Base-by-base conservation (phyloP, 495 filamentous ascomycete genomes). In the Tuber calosporum region DNA sequence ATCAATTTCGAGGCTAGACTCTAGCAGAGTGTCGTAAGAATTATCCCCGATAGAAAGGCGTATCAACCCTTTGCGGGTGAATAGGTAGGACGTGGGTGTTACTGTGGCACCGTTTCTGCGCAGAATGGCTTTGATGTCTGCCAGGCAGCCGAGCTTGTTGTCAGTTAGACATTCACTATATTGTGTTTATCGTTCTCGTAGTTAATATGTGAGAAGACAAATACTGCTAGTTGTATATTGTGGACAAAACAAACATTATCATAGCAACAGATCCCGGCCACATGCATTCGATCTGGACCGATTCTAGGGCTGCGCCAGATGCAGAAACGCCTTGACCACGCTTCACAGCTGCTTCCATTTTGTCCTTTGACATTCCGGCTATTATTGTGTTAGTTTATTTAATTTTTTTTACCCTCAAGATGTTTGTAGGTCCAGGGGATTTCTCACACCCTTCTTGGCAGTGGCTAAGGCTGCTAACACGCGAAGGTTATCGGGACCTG, bases 251-350 rank as follows among this genome's bases (percentile, higher is more conserved):
- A 36, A 74, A 80, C 81, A 82, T 71, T 42, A 99, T 88, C 20
- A 93, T 84, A 13, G 92, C 93, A 30, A 97, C 87, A 11, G 89
- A 88, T 0, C 88, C 88, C 1, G 91, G 92, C 36, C 96, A 82
- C 75, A 98, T 91, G 3, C 90, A 91, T 84, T 99, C 95, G 72
- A 97, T 85, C 0, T 87, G 91, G 22, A 97, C 73, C 43, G 83
- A 84, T 80, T 98, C 94, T 7, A 98, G 86, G 7, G 87, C 85
- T 41, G 86, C 87, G 45, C 95, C 94, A 2, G 85, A 86, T 0
- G 88, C 79, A 38, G 93, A 92, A 41, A 88, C 85, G 22, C 96
- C 96, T 81, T 97, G 93, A 9, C 95, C 96, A 37, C 93, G 88
- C 19, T 91, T 89, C 74, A 98, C 90, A 70, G 95, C 93, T 20